A percentile compares a stretch with the other conserved stretches of the same genome.
Conservation (phyloP, 1,284 basidiomycete species). For the Limonomyces culmigenus region DNA sequence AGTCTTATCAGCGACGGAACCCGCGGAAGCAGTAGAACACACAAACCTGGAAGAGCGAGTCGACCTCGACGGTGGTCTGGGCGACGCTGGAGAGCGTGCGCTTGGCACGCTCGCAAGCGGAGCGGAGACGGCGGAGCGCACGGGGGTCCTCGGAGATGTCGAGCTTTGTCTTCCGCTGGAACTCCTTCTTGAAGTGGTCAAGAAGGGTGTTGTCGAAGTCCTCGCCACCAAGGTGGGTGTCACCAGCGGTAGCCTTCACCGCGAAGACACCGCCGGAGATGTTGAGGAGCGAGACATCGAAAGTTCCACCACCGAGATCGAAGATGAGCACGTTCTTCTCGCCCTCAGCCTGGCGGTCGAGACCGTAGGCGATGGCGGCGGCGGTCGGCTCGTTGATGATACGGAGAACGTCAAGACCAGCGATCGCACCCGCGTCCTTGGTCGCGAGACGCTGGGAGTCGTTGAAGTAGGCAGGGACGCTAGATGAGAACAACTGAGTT, state of each 20-base stretch:
- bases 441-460: conserved; percentile 98
- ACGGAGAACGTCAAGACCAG: conserved; percentile 91
- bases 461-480: conserved; percentile 97
- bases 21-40: too few relatives aligned
- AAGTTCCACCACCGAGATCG: conserved; percentile 96
- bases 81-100: conserved; percentile 90
- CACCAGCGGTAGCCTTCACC: conserved; percentile 98
- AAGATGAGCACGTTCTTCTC: conserved; percentile 92
- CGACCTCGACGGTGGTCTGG: conserved; percentile 93
- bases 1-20: conserved; percentile 90
- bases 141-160: conserved; percentile 80
- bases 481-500: conserved; percentile 65
- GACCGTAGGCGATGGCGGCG: conserved; percentile 92
- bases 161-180: conserved; percentile 85
- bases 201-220: conserved; percentile 93
- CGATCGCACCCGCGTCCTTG: conserved; percentile 94
- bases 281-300: conserved; percentile 97
- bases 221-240: conserved; percentile 97
- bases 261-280: conserved; percentile 99
- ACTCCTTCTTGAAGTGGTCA: conserved; percentile 76
- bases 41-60: conserved; percentile 94
- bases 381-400: conserved; percentile 99
- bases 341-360: conserved; percentile 66
- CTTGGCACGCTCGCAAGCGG: conserved; percentile 98
- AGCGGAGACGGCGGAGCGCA: conserved; percentile 98